A percentile compares a stretch with the other conserved stretches of the same genome.
phyloP scores from a whole-genome alignment of 164 flowering plant genomes.

The Liquidambar formosana region DNA sequence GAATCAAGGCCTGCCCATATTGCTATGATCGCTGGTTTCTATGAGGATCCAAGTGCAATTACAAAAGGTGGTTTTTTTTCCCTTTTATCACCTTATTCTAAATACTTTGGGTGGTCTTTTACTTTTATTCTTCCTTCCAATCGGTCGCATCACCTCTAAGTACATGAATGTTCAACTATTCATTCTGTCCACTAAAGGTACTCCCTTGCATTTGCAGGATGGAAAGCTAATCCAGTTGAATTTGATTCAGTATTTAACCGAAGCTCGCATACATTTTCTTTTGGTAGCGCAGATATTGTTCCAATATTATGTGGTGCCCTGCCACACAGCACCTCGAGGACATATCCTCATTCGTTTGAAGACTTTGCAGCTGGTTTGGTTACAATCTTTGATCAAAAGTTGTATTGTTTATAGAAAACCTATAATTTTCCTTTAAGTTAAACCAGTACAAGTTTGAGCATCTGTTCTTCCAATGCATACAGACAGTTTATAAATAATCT shows the following conservation, averaged over 20 bases:
- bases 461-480: neutral
- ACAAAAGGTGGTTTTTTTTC: constrained; percentile 65
- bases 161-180: neutral
- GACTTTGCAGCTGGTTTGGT: constrained; percentile 89
- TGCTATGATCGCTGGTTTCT: constrained; percentile 90
- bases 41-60: constrained; percentile 98
- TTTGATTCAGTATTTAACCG: constrained; percentile 94
- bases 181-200: constrained; percentile 9
- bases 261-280: constrained; percentile 79
- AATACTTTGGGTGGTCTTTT: neutral
- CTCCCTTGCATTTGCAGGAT: constrained; percentile 52
- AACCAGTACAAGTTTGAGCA: neutral
- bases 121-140: neutral
- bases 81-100: neutral
- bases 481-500: neutral
- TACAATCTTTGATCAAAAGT: constrained; percentile 1
- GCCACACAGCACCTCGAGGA: constrained; percentile 83
- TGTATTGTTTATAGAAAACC: neutral
- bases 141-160: neutral
- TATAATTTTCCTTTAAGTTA: neutral
- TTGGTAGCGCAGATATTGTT: constrained; percentile 95
- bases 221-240: constrained; percentile 99
- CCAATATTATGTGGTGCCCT: constrained; percentile 94
- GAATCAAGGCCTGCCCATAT: constrained; percentile 99
- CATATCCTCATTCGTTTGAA: constrained; percentile 91